phyloP scores from a whole-genome alignment of 2,329 filamentous ascomycete species.

The Harringtonia lauricola region DNA sequence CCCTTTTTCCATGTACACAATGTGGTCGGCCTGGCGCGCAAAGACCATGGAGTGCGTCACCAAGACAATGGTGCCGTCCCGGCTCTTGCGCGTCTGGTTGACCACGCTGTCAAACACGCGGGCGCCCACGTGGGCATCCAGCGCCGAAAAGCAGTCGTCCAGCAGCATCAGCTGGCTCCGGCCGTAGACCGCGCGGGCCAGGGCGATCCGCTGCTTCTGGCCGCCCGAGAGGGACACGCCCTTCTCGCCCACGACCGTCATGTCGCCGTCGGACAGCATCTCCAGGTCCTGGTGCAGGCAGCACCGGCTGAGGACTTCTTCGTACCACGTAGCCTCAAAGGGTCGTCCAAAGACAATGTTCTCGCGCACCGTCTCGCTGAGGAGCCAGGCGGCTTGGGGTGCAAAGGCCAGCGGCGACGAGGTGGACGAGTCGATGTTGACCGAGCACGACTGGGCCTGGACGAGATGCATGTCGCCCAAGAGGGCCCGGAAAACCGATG shows the following conservation, averaged over 20 bases:
- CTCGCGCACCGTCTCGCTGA: too few species aligned
- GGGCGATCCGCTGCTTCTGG: slow-evolving; percentile 85
- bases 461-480: slow-evolving; percentile 15
- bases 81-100: slow-evolving; percentile 70
- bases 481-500: slow-evolving; percentile 14
- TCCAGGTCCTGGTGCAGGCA: too few species aligned
- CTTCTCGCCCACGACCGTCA: slow-evolving; percentile 91
- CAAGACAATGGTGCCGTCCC: slow-evolving; percentile 78
- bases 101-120: slow-evolving; percentile 94
- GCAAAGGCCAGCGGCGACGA: too few species aligned
- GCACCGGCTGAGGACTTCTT: too few species aligned
- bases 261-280: slow-evolving; percentile 88
- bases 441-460: slow-evolving; percentile 8
- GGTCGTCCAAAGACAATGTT: too few species aligned
- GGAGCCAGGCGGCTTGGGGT: too few species aligned
- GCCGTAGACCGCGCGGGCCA: slow-evolving; percentile 91
- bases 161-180: slow-evolving; percentile 92
- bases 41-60: slow-evolving; percentile 94
- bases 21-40: slow-evolving; percentile 78
- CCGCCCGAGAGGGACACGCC: slow-evolving; percentile 94
- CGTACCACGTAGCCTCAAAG: too few species aligned
- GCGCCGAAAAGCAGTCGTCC: slow-evolving; percentile 88
- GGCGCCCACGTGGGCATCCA: slow-evolving; percentile 94
- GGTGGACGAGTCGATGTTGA: slow-evolving; percentile 8
- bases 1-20: slow-evolving; percentile 74